Evolutionary conservation across 1,284 basidiomycete species (phyloP), one percentile per base, ranked within the genome.

Genomic region (Cutaneotrichosporon cavernicola): DNA sequence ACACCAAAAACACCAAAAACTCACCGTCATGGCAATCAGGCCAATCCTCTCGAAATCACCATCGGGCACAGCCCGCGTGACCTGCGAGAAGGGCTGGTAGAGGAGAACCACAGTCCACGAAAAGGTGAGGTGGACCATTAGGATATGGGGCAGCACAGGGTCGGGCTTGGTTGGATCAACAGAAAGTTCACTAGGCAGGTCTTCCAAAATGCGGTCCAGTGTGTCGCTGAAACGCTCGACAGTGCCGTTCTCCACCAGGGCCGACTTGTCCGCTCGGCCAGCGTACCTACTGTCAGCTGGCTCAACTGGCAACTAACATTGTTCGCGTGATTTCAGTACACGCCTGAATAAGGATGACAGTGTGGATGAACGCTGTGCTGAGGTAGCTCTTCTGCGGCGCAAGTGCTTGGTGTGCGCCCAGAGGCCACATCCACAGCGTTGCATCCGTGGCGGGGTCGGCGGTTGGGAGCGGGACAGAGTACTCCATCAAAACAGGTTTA

Each of bases 51-150:
- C 30, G 13, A 36, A 59, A 1, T 34, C 9, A 1, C 55, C 55
- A n/a, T 56, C 55, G 4, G 38, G 11, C 0, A 22, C 56, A 18
- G 26, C 55, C 14, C 43, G 0, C 9, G 57, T 26, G 5, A 52
- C 62, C 46, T 68, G 66, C 22, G 61, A 63, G 56, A 87, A 88
- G 0, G 87, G 87, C 0, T 87, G 82, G 66, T 88, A 87, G 0
- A 89, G 83, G 10, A 89, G 81, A 40, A 89, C 86, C 60, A 85
- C 82, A 7, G 86, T 79, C 87, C 87, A 89, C 79, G 86, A 85
- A 72, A 86, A 87, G 1, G 84, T 82, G 34, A 87, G 77, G 69
- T 89, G 87, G 63, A 88, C 78, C 82, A 86, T 87, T 4, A 89
- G 76, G 36, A 86, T 82, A 62, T 89, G 87, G 0, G 87, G 87